Evolutionary conservation across 2,329 filamentous ascomycete species (phyloP), one percentile per base, ranked within the genome.

Genomic region (Botrytis aclada): DNA sequence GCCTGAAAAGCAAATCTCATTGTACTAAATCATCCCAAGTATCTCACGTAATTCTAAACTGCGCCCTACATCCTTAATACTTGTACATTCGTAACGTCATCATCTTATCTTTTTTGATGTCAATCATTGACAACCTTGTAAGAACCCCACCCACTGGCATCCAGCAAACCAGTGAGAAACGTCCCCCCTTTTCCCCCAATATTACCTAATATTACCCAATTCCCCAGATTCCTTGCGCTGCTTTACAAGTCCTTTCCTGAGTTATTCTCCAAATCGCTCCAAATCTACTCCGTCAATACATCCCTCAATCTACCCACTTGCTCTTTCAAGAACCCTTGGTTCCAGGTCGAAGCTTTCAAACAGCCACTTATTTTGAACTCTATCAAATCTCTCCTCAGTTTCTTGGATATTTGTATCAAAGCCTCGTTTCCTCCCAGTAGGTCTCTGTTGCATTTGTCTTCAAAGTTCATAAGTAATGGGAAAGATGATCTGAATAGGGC

Each of bases 401-500:
- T 69, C 14, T 61, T 72, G 7, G 77, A 77, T 29, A 79, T 37
- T n/a, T 54, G 63, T 34, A 78, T 61, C 5, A 78, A 69, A 16
- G 77, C 74, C 16, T 75, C 72, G 34, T 78, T 77, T 3, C 64
- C 65, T 7, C 74, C 76, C 29, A 79, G 70, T 22, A 79, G 47
- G 25, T 77, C 76, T 56, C 73, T 71, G 39, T 78, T 78, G 22
- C 67, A 60, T 54, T 75, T 75, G 14, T 78, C 76, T 25, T 74
- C 74, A 61, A 79, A 77, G 63, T 77, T 71, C 34, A 79, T 75
- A 2, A 79, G 67, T 2, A 79, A 72, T 8, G 78, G 78, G 37
- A 76, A 77, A 5, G 75, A 76, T 5, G 77, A 77, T 43, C 77
- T 75, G 45, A 79, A 79, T 1, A 79, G 73, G 3, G 77, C 77